Evolutionary conservation across 2,329 filamentous ascomycete species (phyloP), one percentile per base, ranked within the genome.

Genomic region (Xylaria multiplex): DNA sequence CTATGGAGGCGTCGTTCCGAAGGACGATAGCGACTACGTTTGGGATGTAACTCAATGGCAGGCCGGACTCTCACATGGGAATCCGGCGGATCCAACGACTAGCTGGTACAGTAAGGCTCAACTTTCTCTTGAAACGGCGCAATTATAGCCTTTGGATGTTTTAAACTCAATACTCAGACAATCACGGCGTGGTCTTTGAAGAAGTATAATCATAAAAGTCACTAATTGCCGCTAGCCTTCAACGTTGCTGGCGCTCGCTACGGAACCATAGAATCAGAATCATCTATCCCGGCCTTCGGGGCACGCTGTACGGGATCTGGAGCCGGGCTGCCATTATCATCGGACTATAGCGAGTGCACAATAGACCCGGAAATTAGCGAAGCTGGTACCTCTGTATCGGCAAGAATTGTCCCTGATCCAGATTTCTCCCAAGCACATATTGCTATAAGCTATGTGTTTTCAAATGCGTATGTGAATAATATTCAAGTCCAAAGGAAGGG

Each of bases 61-160:
- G 42, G 66, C 66, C 14, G 66, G 66, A 5, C 64, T 68, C 11
- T 68, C 63, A 22, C 66, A 68, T n/a, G 66, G 66, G 5, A 66
- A 66, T 22, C 66, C 66, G 16, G 63, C 64, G 2, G 16, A 16
- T 5, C 66, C 64, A 14, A 61, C 27, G 5, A 68, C 66, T 3
- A 68, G 66, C 11, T 68, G 54, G 59, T 68, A 68, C 50, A 30
- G 66, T 68, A 68, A 45, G 63, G 9, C n/a, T 45, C 8, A 19
- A 30, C 8, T 8, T 50, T 42, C 27, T 56, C 19, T 7, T 14
- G 2, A 37, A 13, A 46, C n/a, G 13, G 11, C n/a, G n/a, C 19
- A 14, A 11, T 54, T 14, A 2, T n/a, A 2, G 6, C 11, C 27
- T 4, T 32, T 35, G 3, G 5, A 40, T 24, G 13, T n/a, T 11